Percentiles rank a stretch among this genome's conserved stretches.
These are phyloP conservation scores for Paecilomyces sp. DNA, from an alignment of 2,329 filamentous ascomycete genomes.

Conservation along the genomic window DNA sequence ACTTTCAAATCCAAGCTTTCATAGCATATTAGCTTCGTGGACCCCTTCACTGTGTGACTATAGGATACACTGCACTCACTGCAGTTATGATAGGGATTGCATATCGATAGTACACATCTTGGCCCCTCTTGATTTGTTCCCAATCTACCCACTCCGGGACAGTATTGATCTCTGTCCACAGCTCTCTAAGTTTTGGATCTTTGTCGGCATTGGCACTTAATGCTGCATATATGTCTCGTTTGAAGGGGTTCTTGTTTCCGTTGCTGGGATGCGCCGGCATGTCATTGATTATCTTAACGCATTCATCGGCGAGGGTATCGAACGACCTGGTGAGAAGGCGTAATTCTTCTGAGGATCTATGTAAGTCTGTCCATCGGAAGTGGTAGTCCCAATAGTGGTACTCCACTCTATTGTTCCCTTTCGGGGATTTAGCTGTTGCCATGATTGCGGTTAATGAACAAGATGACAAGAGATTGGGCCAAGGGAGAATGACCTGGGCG, in stretches of 20 bases:
- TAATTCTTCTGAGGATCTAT: constrained; percentile 54
- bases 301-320: constrained; percentile 61
- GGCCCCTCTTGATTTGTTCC: constrained; percentile 65
- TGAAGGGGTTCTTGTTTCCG: constrained; percentile 20
- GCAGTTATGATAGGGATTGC: constrained; percentile 58
- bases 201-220: constrained; percentile 51
- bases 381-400: constrained; percentile 52
- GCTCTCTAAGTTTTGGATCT: constrained; percentile 48
- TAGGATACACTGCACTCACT: constrained; percentile 12
- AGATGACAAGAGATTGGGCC: no score
- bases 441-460: no score
- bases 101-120: constrained; percentile 72
- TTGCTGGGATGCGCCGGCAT: constrained; percentile 44
- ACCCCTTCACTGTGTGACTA: constrained; percentile 5
- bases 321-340: constrained; percentile 58
- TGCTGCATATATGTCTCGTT: constrained; percentile 56
- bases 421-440: no score
- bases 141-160: constrained; percentile 72
- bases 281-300: constrained; percentile 52
- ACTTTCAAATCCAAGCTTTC: constrained; percentile 24
- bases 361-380: constrained; percentile 62
- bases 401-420: no score
- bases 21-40: constrained; percentile 1
- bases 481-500: no score
- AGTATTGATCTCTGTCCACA: constrained; percentile 62